Base-by-base conservation (phyloP, 1,284 basidiomycete genomes). In the Malassezia sympodialis region DNA sequence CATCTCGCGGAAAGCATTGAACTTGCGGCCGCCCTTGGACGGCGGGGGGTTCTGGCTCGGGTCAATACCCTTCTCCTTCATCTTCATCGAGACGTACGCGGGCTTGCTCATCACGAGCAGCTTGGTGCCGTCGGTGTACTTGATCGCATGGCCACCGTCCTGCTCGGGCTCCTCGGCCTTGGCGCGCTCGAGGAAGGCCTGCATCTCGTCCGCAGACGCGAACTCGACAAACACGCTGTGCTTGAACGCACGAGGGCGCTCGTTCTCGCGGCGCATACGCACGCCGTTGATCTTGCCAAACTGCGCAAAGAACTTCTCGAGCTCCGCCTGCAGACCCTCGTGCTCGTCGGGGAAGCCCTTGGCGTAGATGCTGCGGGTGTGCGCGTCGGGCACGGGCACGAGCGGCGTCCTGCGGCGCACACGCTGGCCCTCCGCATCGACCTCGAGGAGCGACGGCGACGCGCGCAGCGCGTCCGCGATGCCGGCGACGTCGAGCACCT, bases 61-160 rank as follows among this genome's bases (percentile, higher is more conserved):
- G 59, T 77, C 76, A 53, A 80, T 77, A 37, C 90, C 90, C 77
- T 96, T 94, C 78, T 96, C 91, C 77, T 88, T 86, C 77, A 91
- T 88, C 79, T 96, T 98, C 89, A 91, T 93, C 63, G 88, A 83
- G 69, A 90, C 89, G 76, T 96, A 98, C 7, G 80, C 88, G 61
- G 86, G 84, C 74, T 73, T 73, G 66, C 54, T 60, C 90, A 96
- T 94, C 68, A 82, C 82, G 42, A 86, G 70, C 39, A 96, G 80
- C 34, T 68, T 61, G 21, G 72, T 75, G 19, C 37, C 37, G 37
- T 62, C 58, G 1, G 43, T 45, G 54, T 62, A 72, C 24, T 28
- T 30, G 57, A 68, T 39, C 30, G 55, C 61, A 51, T 62, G 63
- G n/a, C 66, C 66, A 17, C 66, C 66, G 34, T 69, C 68, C 55